Evolutionary conservation across 225 moss, liverwort and hornwort species (phyloP), one percentile per base, ranked within the genome.

Genomic region (Pseudoscleropodium purum): DNA sequence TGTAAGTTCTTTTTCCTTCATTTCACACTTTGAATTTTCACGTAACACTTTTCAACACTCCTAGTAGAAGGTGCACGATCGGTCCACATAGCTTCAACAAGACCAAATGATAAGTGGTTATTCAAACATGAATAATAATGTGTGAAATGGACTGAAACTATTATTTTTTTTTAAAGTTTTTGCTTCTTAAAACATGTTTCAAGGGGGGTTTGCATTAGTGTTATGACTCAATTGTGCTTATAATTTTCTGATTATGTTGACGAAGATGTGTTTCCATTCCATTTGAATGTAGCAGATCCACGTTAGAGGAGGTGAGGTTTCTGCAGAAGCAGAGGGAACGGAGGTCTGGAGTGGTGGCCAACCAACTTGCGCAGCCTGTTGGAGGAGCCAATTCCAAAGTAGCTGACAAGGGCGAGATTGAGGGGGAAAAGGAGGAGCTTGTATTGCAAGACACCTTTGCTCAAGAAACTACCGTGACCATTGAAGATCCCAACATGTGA

Each of bases 401-500:
- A 26, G 87, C 90, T 26, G 97, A 99, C 75, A 97, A 99, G 92
- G 89, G 90, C 43, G 97, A 97, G 61, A 95, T 90, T 21, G 97
- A 99, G 89, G 98, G 97, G 83, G 96, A 99, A 85, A 97, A 97
- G 85, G 98, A 99, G 87, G 98, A 99, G 93, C 96, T 95, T 49
- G 98, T 99, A 15, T 87, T 99, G 93, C 98, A 99, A 91, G 97
- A 99, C 81, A 99, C 91, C 27, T 93, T 93, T 41, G 93, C 93
- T 16, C 91, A 91, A 85, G 93, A 93, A 59, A 93, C 93, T 11
- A 90, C 91, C 13, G 90, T 99, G 19, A 99, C 97, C 64, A 95
- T 97, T 43, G 97, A 99, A 94, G 98, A 99, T 87, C 98, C 97
- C 47, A 99, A 97, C 90, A 96, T 99, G 98, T 97, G 92, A 91